Percentiles rank a stretch among this genome's conserved stretches.
These are phyloP conservation scores for Euclidium syriacum DNA, from an alignment of 345 rosid species.

Conservation along the genomic window DNA sequence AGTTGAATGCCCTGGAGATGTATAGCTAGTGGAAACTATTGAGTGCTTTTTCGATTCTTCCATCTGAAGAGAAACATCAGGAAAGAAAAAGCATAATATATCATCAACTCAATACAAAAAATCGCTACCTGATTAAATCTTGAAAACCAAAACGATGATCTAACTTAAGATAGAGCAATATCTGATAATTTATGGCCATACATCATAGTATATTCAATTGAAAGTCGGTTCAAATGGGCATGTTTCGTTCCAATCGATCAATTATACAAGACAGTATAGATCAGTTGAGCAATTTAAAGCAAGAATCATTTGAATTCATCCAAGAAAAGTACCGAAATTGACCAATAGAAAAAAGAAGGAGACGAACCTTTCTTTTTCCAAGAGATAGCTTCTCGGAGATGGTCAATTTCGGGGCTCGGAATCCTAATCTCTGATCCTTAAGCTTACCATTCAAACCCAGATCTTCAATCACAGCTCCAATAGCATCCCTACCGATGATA, in stretches of 20 bases:
- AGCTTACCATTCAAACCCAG: conserved; percentile 61
- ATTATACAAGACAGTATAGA: background rate
- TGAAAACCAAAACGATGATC: background rate
- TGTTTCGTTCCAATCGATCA: background rate
- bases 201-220: background rate
- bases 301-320: background rate
- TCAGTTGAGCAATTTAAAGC: no score
- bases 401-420: conserved; percentile 50
- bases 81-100: background rate
- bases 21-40: conserved; percentile 41
- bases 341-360: background rate
- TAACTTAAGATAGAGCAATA: no score
- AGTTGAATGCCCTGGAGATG: conserved; percentile 29
- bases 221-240: background rate
- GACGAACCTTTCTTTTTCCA: conserved; percentile 61
- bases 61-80: conserved; percentile 43
- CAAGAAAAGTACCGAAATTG: background rate
- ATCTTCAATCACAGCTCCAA: conserved; percentile 78
- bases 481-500: conserved; percentile 51
- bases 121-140: background rate
- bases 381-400: conserved; percentile 69
- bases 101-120: background rate
- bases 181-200: no score
- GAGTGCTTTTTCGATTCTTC: conserved; percentile 65
- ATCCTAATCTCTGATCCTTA: conserved; percentile 72